Conservation (phyloP, 345 rosid genomes). For the Passiflora organensis region DNA sequence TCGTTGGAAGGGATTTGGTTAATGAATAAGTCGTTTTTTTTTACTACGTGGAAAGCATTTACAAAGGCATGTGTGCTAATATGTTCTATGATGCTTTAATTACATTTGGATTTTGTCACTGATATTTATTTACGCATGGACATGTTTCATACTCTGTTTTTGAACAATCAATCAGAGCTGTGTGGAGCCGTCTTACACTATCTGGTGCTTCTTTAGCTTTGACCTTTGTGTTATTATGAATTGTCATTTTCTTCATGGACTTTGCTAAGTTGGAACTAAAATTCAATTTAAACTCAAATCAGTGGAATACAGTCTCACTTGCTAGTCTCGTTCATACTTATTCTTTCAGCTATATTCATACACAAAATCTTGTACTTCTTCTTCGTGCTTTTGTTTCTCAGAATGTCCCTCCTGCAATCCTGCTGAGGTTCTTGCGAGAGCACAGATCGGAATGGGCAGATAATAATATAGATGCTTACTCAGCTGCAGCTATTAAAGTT, state of each 20-base stretch:
- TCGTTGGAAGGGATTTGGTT: background rate
- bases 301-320: too few species aligned
- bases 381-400: conserved; percentile 16
- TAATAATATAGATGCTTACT: conserved; percentile 85
- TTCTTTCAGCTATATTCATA: too few species aligned
- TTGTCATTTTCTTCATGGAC: background rate
- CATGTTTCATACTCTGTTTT: background rate
- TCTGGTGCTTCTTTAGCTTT: background rate
- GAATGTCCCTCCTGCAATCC: conserved; percentile 98
- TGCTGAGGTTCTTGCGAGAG: conserved; percentile 90
- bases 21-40: background rate
- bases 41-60: background rate
- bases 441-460: conserved; percentile 99
- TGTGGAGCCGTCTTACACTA: background rate
- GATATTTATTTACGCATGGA: background rate
- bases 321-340: too few species aligned
- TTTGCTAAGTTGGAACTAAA: background rate
- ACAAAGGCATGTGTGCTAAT: background rate
- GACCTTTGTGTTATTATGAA: background rate
- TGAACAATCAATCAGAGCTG: too few species aligned
- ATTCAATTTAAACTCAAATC: too few species aligned
- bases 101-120: background rate
- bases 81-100: background rate
- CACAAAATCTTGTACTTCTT: background rate
- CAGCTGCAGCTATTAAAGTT: conserved; percentile 91